These are phyloP conservation scores for Teratosphaeria pseudoeucalypti DNA, from an alignment of 2,329 filamentous ascomycete species.

Conservation along the genomic window DNA sequence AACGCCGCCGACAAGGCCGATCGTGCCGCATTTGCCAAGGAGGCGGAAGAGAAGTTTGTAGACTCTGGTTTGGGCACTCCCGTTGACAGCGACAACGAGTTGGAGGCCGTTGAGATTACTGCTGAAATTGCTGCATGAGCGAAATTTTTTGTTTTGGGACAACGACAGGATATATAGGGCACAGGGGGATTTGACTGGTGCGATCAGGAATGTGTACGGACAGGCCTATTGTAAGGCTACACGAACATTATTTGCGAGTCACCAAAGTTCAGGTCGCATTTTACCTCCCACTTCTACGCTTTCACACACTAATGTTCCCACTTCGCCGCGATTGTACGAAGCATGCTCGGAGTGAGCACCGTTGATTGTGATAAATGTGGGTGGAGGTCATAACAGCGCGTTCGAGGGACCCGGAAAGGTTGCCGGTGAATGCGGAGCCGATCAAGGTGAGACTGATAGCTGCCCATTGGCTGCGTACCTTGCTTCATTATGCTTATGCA, in stretches of 20 bases:
- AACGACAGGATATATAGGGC: too few species aligned
- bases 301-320: too few species aligned
- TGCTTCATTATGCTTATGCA: not conserved
- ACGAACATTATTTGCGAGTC: too few species aligned
- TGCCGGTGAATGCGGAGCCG: conserved; percentile 13
- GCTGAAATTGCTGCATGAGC: conserved; percentile 1
- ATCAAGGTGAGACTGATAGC: conserved; percentile 6
- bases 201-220: too few species aligned
- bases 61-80: not conserved
- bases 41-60: conserved; percentile 4
- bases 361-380: too few species aligned
- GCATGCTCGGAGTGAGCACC: too few species aligned
- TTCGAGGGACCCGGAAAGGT: not conserved
- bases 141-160: not conserved
- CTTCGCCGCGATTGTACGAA: too few species aligned
- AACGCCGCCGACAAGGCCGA: conserved; percentile 28
- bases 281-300: too few species aligned
- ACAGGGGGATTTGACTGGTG: too few species aligned
- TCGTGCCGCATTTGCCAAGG: conserved; percentile 24
- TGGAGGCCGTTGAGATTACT: not conserved
- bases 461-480: not conserved
- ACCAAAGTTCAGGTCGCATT: too few species aligned
- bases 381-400: not conserved
- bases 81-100: conserved; percentile 1
- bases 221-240: too few species aligned